Evolutionary conservation across 441 rosid genomes (phyloP).

Genomic region (Croton laevigatus): DNA sequence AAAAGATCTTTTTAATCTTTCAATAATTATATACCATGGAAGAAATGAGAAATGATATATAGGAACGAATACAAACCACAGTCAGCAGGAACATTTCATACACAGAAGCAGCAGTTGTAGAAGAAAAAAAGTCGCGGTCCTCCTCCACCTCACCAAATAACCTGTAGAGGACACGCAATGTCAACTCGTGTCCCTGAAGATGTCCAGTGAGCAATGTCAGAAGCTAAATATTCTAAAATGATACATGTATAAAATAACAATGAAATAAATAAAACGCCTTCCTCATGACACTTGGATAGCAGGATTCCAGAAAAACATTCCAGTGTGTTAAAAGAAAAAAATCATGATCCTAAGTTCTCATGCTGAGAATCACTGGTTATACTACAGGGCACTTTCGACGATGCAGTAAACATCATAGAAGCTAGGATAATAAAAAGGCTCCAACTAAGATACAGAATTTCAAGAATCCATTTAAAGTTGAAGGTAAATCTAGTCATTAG

Average conservation of each 20-base stretch:
- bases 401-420: constrained; percentile 11
- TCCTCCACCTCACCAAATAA: constrained; percentile 95
- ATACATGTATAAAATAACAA: constrained; percentile 11
- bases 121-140: constrained; percentile 91
- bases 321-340: neutral
- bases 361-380: neutral
- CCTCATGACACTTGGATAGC: constrained; percentile 10
- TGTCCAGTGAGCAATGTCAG: constrained; percentile 43
- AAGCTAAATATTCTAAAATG: constrained; percentile 16
- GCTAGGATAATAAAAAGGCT: constrained; percentile 2
- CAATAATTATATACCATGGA: constrained; percentile 21
- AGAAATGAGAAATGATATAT: constrained; percentile 16
- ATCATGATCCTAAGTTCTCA: constrained; percentile 10
- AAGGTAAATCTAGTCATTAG: neutral
- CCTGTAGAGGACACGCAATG: constrained; percentile 95
- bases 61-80: constrained; percentile 60
- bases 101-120: constrained; percentile 85
- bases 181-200: constrained; percentile 99
- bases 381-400: neutral
- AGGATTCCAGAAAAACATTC: neutral
- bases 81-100: constrained; percentile 75
- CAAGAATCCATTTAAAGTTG: too few relatives aligned
- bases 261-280: neutral
- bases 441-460: neutral
- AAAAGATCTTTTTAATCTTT: constrained; percentile 18